Percentiles rank a stretch among this genome's conserved stretches.
phyloP scores from a whole-genome alignment of 257 asterid genomes.

The Plantago ovata region DNA sequence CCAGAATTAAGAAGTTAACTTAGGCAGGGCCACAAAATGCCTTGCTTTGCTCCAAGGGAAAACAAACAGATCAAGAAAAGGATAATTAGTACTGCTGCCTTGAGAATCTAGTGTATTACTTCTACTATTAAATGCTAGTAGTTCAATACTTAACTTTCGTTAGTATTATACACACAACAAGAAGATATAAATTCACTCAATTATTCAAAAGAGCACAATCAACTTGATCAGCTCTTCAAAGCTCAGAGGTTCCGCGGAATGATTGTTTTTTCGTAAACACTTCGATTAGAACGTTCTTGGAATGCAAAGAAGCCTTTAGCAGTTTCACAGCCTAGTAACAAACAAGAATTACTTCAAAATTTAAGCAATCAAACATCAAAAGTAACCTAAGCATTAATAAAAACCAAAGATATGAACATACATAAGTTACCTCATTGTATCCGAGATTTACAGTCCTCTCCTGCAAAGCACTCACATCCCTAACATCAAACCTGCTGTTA shows the following conservation, averaged over 20 bases:
- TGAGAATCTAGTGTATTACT: no score
- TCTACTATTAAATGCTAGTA: no score
- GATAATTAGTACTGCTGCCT: no score
- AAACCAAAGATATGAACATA: not conserved
- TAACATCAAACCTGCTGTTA: slow-evolving; percentile 19
- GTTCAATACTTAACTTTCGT: no score
- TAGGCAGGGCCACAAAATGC: no score
- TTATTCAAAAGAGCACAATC: not conserved
- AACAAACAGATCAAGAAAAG: no score
- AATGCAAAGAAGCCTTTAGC: slow-evolving; percentile 18
- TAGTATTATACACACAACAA: no score
- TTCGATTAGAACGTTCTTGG: slow-evolving; percentile 9
- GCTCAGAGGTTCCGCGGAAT: no score
- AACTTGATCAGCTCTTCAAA: not conserved
- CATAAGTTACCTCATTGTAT: slow-evolving; percentile 18
- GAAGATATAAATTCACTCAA: not conserved
- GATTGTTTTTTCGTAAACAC: no score
- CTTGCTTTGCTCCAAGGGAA: no score
- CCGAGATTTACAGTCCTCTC: slow-evolving; percentile 29
- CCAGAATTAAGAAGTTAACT: no score
- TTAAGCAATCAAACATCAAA: not conserved
- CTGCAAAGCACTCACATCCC: slow-evolving; percentile 22
- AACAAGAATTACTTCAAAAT: not conserved
- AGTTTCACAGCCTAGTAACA: slow-evolving; percentile 17
- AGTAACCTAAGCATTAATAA: not conserved